A percentile compares a stretch with the other conserved stretches of the same genome.
These are phyloP conservation scores for Saraca asoca DNA, from an alignment of 331 rosid genomes.

Conservation along the genomic window DNA sequence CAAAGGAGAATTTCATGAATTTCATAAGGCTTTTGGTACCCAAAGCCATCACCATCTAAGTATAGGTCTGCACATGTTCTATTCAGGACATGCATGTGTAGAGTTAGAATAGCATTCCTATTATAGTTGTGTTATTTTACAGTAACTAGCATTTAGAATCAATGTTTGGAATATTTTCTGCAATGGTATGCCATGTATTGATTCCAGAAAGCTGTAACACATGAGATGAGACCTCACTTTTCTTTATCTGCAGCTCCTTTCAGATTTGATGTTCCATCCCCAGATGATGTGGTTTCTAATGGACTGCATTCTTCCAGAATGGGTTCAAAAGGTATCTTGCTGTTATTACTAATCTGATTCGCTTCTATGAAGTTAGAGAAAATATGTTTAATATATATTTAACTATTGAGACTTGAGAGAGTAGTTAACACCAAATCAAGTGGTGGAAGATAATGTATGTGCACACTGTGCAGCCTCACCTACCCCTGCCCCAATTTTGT, in stretches of 20 bases:
- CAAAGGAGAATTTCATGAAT: conserved; percentile 67
- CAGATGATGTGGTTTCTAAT: conserved; percentile 74
- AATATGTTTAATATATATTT: conserved; percentile 1
- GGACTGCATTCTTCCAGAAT: conserved; percentile 74
- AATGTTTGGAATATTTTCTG: conserved; percentile 21
- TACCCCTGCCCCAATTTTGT: too few species aligned
- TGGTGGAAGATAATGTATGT: not conserved
- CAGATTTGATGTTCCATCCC: conserved; percentile 91
- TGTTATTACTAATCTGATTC: conserved; percentile 26
- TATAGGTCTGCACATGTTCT: conserved; percentile 74
- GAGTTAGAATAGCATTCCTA: conserved; percentile 40
- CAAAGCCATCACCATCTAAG: conserved; percentile 52
- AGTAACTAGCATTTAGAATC: conserved; percentile 22
- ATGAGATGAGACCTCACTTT: conserved; percentile 36
- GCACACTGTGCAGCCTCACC: not conserved
- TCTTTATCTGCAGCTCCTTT: conserved; percentile 64
- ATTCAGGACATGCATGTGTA: conserved; percentile 45
- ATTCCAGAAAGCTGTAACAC: conserved; percentile 31
- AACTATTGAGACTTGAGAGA: not conserved
- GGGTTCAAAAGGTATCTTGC: conserved; percentile 67
- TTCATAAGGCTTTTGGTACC: conserved; percentile 53
- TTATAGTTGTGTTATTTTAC: conserved; percentile 30
- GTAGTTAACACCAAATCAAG: not conserved
- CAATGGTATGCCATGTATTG: conserved; percentile 26
- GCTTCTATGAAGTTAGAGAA: conserved; percentile 18